These are phyloP conservation scores for Peronosclerospora sorghi DNA, from an alignment of 352 stramenopile species.

Conservation along the genomic window DNA sequence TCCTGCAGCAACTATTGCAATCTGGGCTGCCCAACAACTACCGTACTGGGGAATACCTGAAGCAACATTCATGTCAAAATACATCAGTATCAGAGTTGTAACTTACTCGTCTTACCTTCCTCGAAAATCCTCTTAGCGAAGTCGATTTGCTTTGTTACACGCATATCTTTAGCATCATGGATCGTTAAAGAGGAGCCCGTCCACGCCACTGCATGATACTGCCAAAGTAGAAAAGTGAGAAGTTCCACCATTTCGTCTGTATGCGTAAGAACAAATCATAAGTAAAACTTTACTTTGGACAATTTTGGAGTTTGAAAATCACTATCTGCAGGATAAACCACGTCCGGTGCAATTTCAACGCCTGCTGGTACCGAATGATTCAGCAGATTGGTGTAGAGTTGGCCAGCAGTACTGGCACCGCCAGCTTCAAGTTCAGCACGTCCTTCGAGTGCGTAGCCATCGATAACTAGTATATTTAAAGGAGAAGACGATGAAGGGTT, in stretches of 20 bases:
- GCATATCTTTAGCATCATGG: conserved; percentile 39
- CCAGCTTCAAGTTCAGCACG: conserved; percentile 52
- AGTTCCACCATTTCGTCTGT: background rate
- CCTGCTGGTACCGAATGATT: conserved; percentile 46
- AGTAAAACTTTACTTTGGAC: conserved; percentile 26
- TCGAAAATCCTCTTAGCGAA: conserved; percentile 60
- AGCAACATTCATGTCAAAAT: conserved; percentile 1
- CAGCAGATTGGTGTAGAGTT: conserved; percentile 55
- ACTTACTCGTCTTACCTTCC: conserved; percentile 19
- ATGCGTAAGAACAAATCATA: background rate
- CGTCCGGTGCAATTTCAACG: conserved; percentile 32
- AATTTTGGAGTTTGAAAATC: conserved; percentile 53
- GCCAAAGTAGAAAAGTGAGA: conserved; percentile 1
- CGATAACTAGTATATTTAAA: conserved; percentile 61
- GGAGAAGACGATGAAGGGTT: conserved; percentile 20
- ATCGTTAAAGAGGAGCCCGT: conserved; percentile 70
- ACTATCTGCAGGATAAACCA: conserved; percentile 56
- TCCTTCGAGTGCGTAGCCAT: conserved; percentile 64
- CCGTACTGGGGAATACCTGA: conserved; percentile 63
- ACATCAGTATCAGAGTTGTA: background rate
- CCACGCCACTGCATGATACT: conserved; percentile 73
- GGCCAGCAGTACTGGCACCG: conserved; percentile 53
- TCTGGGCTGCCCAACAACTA: conserved; percentile 75
- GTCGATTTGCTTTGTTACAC: conserved; percentile 63
- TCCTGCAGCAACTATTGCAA: conserved; percentile 53